Percentiles rank a stretch among this genome's conserved stretches.
Evolutionary conservation across 1,284 basidiomycete genomes (phyloP).

Genomic region (Austroboletus novae-zelandiae): DNA sequence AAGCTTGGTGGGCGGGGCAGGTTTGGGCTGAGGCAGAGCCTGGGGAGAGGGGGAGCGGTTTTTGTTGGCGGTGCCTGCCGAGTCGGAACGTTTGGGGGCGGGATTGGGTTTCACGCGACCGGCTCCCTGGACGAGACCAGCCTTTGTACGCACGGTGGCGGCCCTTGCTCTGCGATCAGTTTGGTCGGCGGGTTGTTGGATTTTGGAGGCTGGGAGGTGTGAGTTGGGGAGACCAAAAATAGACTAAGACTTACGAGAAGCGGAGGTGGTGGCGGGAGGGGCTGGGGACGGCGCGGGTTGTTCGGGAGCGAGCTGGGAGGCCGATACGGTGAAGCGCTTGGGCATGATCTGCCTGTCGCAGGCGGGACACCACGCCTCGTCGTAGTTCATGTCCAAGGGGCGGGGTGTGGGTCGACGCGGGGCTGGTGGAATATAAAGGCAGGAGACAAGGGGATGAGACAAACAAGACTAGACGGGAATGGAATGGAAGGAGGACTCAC

Average conservation of each 20-base stretch:
- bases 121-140: slow-evolving; percentile 60
- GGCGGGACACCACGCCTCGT: slow-evolving; percentile 70
- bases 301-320: slow-evolving; percentile 23
- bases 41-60: slow-evolving; percentile 21
- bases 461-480: slow-evolving; percentile 7
- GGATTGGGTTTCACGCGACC: slow-evolving; percentile 56
- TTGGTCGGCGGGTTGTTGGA: slow-evolving; percentile 22
- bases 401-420: not conserved
- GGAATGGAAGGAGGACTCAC: slow-evolving; percentile 21
- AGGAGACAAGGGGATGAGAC: slow-evolving; percentile 23
- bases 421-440: slow-evolving; percentile 12
- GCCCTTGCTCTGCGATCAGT: slow-evolving; percentile 37
- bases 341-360: slow-evolving; percentile 71
- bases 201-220: slow-evolving; percentile 23
- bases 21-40: slow-evolving; percentile 24
- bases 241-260: slow-evolving; percentile 33
- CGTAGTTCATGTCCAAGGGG: slow-evolving; percentile 48
- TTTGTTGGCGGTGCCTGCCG: slow-evolving; percentile 20
- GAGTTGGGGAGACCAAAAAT: slow-evolving; percentile 27
- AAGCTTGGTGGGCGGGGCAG: slow-evolving; percentile 41
- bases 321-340: slow-evolving; percentile 55
- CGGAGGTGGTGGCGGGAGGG: slow-evolving; percentile 32
- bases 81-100: slow-evolving; percentile 46
- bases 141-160: slow-evolving; percentile 39
- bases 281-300: slow-evolving; percentile 23